Evolutionary conservation across 225 moss, liverwort and hornwort species (phyloP), one percentile per base, ranked within the genome.

Genomic region (Physcomitrellopsis africana): DNA sequence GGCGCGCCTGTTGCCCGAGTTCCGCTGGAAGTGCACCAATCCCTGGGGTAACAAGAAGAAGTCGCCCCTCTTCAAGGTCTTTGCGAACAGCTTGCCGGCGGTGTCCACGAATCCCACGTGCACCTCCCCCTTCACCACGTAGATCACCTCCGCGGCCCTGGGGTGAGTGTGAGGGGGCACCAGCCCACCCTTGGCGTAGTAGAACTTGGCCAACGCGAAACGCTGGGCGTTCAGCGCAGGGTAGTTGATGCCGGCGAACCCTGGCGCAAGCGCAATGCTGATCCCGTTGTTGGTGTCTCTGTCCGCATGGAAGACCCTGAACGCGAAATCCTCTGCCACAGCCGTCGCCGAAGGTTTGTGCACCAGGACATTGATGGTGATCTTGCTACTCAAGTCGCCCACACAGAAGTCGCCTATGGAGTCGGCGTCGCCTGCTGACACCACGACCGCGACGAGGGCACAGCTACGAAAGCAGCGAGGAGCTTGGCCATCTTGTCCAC

Each of bases 331-430:
- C 24, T 24, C 24, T 24, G 24, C 24, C 24, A 24, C 24, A 24
- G 24, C 24, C 24, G 24, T 24, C 24, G 24, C 24, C 24, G 24
- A 24, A n/a, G n/a, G 17, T 77, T 77, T 84, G 77, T 74, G 81
- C 0, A 47, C 61, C 14, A 70, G 29, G 2, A 73, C 84, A 24
- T 84, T 84, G 61, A 81, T 20, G 2, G 65, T 6, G 0, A 71
- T 0, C 1, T 47, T 0, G 62, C 81, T 84, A 60, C 37, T 84
- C 41, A 81, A 9, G 45, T 84, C 84, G 12, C 74, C 74, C 0
- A 77, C 75, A 11, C 77, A 84, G 44, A 24, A 81, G 62, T 84
- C 81, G 67, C 67, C 75, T 48, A 81, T 75, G 24, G 78, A 51
- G 11, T 60, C 68, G 10, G 84, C 13, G 1, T 80, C 84, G 12